A percentile compares a stretch with the other conserved stretches of the same genome.
These are phyloP conservation scores for Kodamaea plutei DNA, from an alignment of 1,139 yeast genomes.

Conservation along the genomic window DNA sequence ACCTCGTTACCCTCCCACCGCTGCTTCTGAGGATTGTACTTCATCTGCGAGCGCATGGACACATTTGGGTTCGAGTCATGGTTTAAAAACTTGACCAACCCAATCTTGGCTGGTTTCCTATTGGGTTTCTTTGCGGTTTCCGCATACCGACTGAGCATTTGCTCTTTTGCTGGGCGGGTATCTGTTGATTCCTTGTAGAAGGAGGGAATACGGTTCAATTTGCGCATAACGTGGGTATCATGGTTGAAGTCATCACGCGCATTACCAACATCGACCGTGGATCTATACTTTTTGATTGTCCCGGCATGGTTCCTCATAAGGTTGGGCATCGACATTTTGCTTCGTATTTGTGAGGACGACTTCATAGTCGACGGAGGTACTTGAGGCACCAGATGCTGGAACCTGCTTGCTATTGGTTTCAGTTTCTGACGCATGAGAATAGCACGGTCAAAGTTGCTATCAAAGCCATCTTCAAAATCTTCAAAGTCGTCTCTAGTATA, in stretches of 20 bases:
- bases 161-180: slow-evolving; percentile 16
- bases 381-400: slow-evolving; percentile 4
- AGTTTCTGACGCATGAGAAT: slow-evolving; percentile 5
- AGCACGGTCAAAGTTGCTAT: slow-evolving; percentile 12
- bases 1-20: slow-evolving; percentile 71
- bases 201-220: slow-evolving; percentile 42
- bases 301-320: slow-evolving; percentile 12
- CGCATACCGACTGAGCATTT: slow-evolving; percentile 25
- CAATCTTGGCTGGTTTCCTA: slow-evolving; percentile 18
- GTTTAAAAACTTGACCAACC: slow-evolving; percentile 31
- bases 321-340: slow-evolving; percentile 28
- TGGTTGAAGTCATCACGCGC: slow-evolving; percentile 22
- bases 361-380: not conserved
- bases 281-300: slow-evolving; percentile 25
- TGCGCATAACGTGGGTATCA: slow-evolving; percentile 32
- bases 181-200: slow-evolving; percentile 22
- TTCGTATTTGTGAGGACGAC: slow-evolving; percentile 4
- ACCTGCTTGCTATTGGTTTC: too few species aligned
- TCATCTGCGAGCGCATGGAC: slow-evolving; percentile 31
- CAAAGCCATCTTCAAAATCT: slow-evolving; percentile 37
- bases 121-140: slow-evolving; percentile 12
- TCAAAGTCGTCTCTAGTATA: slow-evolving; percentile 38
- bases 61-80: slow-evolving; percentile 6
- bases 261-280: slow-evolving; percentile 26
- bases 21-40: slow-evolving; percentile 46